Evolutionary conservation across 495 filamentous ascomycete species (phyloP), one percentile per base, ranked within the genome.

Genomic region (Aspergillus taichungensis): DNA sequence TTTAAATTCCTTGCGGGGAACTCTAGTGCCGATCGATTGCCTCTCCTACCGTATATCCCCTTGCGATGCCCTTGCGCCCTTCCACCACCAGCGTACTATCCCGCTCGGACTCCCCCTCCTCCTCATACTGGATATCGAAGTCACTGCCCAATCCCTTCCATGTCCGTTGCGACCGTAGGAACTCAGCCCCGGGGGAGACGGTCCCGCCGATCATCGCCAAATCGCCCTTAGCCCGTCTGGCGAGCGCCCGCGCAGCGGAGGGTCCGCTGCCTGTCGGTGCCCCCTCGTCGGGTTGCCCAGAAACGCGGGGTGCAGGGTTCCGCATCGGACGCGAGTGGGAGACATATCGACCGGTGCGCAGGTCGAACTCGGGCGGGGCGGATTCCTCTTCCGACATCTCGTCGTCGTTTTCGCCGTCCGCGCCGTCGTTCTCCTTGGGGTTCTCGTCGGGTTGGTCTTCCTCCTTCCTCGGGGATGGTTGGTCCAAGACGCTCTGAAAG

Each of bases 101-200:
- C 10, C 47, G 53, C 28, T 29, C 45, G 18, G 9, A 3, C 29
- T 46, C 53, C 8, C 78, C 71, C 9, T 77, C 73, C 8, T 83
- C 77, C 34, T 84, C 79, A 53, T 88, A 82, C 39, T 69, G 71
- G 28, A 82, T 73, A 34, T 75, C 73, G 47, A 88, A 92, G 61
- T 98, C 92, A 46, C 82, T 94, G 0, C 92, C 94, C 27, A 99
- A 63, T 0, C 92, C 92, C 59, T 81, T 85, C 92, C 92, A 99
- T 6, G 84, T 94, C 45, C 92, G 64, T 54, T 89, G 84, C 8
- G 81, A 84, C 34, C 80, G 76, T 46, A 98, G 61, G 55, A 78
- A 96, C 63, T 95, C 85, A 5, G 94, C 92, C 1, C 85, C 92
- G 4, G 94, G 94, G 18, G 90, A 95, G n/a, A 83, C 68, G 0